A percentile compares a stretch with the other conserved stretches of the same genome.
These are phyloP conservation scores for Pseudocercospora crystallina DNA, from an alignment of 2,329 filamentous ascomycete species.

Conservation along the genomic window DNA sequence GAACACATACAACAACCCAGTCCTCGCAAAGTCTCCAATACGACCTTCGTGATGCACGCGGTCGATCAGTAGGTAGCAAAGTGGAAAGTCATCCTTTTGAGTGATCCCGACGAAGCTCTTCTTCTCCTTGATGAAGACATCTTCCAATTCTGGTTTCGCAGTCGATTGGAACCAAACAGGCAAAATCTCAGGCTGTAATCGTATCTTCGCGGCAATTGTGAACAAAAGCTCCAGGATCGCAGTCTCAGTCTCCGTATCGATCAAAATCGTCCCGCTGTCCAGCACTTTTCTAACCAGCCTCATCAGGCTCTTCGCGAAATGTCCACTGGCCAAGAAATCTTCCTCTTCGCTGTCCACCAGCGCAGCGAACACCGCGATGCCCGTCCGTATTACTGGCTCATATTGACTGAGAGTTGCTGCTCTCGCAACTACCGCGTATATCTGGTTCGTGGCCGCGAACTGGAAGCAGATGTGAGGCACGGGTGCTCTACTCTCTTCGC, in stretches of 20 bases:
- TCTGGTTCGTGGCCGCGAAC: conserved; percentile 80
- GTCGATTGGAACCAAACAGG: conserved; percentile 81
- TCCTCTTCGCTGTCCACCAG: conserved; percentile 96
- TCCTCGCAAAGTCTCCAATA: conserved; percentile 92
- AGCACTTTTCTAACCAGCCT: conserved; percentile 79
- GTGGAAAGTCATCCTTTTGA: conserved; percentile 85
- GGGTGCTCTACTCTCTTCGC: conserved; percentile 84
- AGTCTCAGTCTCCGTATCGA: conserved; percentile 78
- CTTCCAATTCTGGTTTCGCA: conserved; percentile 33
- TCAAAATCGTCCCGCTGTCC: conserved; percentile 68
- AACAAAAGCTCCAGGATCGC: conserved; percentile 91
- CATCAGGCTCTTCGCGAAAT: conserved; percentile 84
- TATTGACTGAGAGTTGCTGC: conserved; percentile 83
- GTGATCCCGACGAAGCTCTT: conserved; percentile 79
- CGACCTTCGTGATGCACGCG: conserved; percentile 95
- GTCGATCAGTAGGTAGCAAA: conserved; percentile 94
- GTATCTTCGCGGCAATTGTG: conserved; percentile 94
- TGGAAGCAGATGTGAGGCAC: conserved; percentile 88
- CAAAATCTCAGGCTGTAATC: conserved; percentile 81
- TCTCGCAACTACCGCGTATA: conserved; percentile 86
- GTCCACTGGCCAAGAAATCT: conserved; percentile 81
- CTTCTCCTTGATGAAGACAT: conserved; percentile 49
- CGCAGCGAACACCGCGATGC: conserved; percentile 82
- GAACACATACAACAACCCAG: conserved; percentile 91
- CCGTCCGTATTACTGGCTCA: conserved; percentile 80